A percentile compares a stretch with the other conserved stretches of the same genome.
Conservation (phyloP, 2,329 filamentous ascomycete species). For the Colletotrichum tropicicola region DNA sequence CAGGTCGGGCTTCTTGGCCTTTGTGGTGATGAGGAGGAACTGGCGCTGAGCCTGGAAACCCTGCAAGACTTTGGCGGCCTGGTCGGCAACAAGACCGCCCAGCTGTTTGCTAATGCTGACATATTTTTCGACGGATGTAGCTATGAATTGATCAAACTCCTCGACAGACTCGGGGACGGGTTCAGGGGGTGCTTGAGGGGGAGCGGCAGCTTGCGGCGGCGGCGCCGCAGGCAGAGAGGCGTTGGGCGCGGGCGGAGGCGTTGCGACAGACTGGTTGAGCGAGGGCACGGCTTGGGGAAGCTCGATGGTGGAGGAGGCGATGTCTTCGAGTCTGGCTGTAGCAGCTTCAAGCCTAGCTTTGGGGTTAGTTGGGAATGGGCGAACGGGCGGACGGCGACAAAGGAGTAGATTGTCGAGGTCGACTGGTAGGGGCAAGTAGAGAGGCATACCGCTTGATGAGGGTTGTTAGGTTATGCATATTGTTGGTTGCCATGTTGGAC, state of each 20-base stretch:
- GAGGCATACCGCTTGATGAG: conserved; percentile 91
- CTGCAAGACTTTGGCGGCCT: conserved; percentile 66
- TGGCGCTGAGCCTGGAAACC: conserved; percentile 87
- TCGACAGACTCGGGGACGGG: conserved; percentile 80
- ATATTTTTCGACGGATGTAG: conserved; percentile 78
- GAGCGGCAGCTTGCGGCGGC: conserved; percentile 43
- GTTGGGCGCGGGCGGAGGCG: conserved; percentile 40
- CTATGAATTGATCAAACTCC: conserved; percentile 86
- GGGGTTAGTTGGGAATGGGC: conserved; percentile 51
- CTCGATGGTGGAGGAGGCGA: conserved; percentile 80
- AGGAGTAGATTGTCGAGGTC: too few species aligned
- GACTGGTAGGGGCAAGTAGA: not conserved
- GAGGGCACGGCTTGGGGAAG: conserved; percentile 60
- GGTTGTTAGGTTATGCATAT: conserved; percentile 96
- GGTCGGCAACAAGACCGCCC: conserved; percentile 80
- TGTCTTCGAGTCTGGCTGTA: conserved; percentile 94
- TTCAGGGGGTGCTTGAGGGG: conserved; percentile 59
- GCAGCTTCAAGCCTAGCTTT: conserved; percentile 89
- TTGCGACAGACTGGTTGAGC: conserved; percentile 49
- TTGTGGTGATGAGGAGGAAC: conserved; percentile 87
- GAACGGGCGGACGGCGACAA: not conserved
- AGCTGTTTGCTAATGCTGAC: conserved; percentile 80
- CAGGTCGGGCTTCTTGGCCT: conserved; percentile 90
- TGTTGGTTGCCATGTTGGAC: conserved; percentile 73
- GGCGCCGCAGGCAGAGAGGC: conserved; percentile 42